These are phyloP conservation scores for Ocimum tenuiflorum DNA, from an alignment of 257 asterid species.

Conservation along the genomic window DNA sequence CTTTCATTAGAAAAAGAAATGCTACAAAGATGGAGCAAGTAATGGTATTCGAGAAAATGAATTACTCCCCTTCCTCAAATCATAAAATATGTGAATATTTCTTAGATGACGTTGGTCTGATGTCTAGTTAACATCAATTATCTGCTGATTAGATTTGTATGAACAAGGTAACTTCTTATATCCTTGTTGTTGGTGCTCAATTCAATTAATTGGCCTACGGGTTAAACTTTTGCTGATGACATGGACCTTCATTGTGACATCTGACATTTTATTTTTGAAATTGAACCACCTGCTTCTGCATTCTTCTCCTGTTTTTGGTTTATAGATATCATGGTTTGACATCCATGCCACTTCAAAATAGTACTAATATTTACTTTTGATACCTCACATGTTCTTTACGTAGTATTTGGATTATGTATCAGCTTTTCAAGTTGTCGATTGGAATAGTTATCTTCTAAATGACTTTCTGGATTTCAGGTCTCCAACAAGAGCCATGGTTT, in stretches of 20 bases:
- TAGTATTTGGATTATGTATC: background rate
- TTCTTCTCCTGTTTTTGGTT: constrained; percentile 7
- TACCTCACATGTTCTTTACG: background rate
- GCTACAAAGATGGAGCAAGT: too few species aligned
- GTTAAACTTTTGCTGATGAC: background rate
- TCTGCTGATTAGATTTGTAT: too few species aligned
- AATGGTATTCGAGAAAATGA: too few species aligned
- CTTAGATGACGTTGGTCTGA: too few species aligned
- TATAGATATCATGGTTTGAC: constrained; percentile 11
- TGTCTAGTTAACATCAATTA: too few species aligned
- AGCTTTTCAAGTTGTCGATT: constrained; percentile 11
- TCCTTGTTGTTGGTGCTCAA: background rate
- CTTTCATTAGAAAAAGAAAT: too few species aligned
- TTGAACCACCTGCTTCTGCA: constrained; percentile 5
- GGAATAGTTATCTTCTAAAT: constrained; percentile 3
- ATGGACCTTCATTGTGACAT: background rate
- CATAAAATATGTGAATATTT: too few species aligned
- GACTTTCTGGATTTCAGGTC: constrained; percentile 41
- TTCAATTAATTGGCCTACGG: constrained; percentile 2
- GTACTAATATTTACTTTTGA: background rate
- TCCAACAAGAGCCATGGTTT: constrained; percentile 92
- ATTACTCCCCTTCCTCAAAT: too few species aligned
- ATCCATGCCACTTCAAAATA: background rate
- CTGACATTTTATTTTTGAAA: constrained; percentile 2
- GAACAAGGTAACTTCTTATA: too few species aligned